Conservation (phyloP, 805 yeast species). For the Schwanniomyces sp. region DNA sequence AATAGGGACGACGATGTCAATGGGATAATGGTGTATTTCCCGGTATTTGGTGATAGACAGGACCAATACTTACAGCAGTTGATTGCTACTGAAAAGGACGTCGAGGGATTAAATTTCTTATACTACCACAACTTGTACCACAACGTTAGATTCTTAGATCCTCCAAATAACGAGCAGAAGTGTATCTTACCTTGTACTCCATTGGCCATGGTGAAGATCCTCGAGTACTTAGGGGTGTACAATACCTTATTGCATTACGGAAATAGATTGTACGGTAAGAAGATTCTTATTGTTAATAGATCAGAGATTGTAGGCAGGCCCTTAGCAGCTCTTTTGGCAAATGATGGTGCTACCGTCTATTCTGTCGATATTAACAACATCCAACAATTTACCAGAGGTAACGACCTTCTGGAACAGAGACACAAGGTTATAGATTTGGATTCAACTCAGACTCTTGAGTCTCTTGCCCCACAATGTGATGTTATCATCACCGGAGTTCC, state of each 20-base stretch:
- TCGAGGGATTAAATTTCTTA: conserved; percentile 89
- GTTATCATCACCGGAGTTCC: conserved; percentile 98
- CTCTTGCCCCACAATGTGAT: conserved; percentile 74
- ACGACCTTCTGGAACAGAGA: conserved; percentile 74
- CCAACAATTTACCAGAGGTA: conserved; percentile 93
- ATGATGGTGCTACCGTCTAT: conserved; percentile 95
- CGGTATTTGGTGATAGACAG: conserved; percentile 92
- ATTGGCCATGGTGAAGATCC: conserved; percentile 86
- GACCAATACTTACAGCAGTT: conserved; percentile 95
- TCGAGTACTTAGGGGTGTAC: conserved; percentile 88
- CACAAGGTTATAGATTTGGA: conserved; percentile 68
- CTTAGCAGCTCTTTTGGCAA: conserved; percentile 90
- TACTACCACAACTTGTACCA: conserved; percentile 95
- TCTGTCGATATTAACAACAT: conserved; percentile 86
- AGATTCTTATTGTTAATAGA: conserved; percentile 85
- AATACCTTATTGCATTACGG: conserved; percentile 83
- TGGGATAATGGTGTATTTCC: conserved; percentile 97
- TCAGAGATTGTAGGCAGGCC: conserved; percentile 98
- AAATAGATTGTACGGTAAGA: conserved; percentile 89
- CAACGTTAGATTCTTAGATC: conserved; percentile 81
- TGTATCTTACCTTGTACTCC: conserved; percentile 97
- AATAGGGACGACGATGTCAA: conserved; percentile 73
- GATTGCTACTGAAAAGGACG: conserved; percentile 88
- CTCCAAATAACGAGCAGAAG: conserved; percentile 62
- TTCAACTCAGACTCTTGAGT: conserved; percentile 57